Base-by-base conservation (phyloP, 2,329 filamentous ascomycete genomes). In the Penicillium sp. region DNA sequence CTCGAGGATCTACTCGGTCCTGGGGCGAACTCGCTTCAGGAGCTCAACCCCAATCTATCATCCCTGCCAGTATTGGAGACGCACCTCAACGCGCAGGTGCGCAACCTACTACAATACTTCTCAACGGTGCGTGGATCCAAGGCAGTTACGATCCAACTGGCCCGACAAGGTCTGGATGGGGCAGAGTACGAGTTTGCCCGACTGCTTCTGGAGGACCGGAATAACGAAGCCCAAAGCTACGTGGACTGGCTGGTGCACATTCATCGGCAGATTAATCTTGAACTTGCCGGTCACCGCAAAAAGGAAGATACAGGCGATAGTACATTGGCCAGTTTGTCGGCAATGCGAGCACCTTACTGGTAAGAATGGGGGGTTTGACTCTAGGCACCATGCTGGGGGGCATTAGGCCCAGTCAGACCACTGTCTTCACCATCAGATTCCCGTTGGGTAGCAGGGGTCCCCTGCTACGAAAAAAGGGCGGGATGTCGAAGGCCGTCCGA, bases 221-320 rank as follows among this genome's bases (percentile, higher is more conserved):
- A 97, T 73, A 96, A 96, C 64, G 94, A 99, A 77, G 94, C 94
- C 31, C 92, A 96, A 77, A 96, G 90, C 71, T 99, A 97, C 75
- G 94, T 97, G 29, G 94, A 99, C 77, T 99, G 94, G 94, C 81
- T 99, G 67, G 94, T 99, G 54, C 90, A 96, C 74, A 83, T 97
- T 59, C 94, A 99, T 76, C 88, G 93, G 66, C 87, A 90, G 63
- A 94, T 99, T 61, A 92, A 96, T 71, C 80, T 96, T 60, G 94
- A 99, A 83, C 72, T 85, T 62, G 79, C 80, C 44, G 78, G 78
- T 31, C 78, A 80, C 58, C 72, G 77, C 48, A 79, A 77, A 64
- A 77, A 75, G 55, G 77, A 79, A n/a, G 76, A 79, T 36, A 63
- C 67, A 36, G 65, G 66, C 13, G 76, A 79, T 55, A 68, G 75